phyloP scores from a whole-genome alignment of 1,284 basidiomycete genomes.

The Pascua sp. region DNA sequence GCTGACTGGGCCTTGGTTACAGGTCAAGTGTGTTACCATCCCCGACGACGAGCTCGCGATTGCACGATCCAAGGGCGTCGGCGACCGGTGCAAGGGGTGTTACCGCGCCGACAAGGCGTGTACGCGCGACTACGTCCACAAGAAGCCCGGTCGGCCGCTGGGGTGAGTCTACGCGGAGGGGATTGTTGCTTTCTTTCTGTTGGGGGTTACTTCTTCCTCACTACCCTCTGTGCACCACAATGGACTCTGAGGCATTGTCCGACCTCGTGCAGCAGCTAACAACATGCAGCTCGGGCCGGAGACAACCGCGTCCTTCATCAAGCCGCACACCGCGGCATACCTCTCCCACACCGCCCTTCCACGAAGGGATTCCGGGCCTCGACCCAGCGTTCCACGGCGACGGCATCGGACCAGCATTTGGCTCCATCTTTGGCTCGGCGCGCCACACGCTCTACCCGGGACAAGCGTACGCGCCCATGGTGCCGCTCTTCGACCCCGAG shows the following conservation, averaged over 20 bases:
- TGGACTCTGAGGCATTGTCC: too few species aligned
- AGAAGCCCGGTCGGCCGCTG: constrained; percentile 16
- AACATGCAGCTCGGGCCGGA: too few species aligned
- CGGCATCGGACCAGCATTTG: constrained; percentile 5
- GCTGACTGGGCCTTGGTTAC: not conserved
- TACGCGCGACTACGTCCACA: constrained; percentile 16
- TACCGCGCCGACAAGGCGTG: constrained; percentile 7
- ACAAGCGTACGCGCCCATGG: too few species aligned
- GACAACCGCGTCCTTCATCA: too few species aligned
- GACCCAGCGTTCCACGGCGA: not conserved
- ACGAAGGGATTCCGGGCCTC: not conserved
- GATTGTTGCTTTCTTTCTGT: too few species aligned
- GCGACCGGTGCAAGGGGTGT: not conserved
- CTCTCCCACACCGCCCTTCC: too few species aligned
- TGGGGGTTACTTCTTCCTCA: too few species aligned
- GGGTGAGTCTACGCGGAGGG: constrained; percentile 7
- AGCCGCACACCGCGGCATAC: too few species aligned
- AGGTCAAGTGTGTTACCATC: constrained; percentile 9
- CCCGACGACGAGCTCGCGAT: not conserved
- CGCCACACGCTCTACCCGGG: constrained; percentile 2
- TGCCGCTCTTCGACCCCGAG: not conserved
- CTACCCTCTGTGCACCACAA: too few species aligned
- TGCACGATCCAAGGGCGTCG: not conserved
- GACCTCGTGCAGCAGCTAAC: too few species aligned
- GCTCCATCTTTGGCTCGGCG: constrained; percentile 14